phyloP scores from a whole-genome alignment of 139 green algal genomes.

The Haematococcus lacustris region DNA sequence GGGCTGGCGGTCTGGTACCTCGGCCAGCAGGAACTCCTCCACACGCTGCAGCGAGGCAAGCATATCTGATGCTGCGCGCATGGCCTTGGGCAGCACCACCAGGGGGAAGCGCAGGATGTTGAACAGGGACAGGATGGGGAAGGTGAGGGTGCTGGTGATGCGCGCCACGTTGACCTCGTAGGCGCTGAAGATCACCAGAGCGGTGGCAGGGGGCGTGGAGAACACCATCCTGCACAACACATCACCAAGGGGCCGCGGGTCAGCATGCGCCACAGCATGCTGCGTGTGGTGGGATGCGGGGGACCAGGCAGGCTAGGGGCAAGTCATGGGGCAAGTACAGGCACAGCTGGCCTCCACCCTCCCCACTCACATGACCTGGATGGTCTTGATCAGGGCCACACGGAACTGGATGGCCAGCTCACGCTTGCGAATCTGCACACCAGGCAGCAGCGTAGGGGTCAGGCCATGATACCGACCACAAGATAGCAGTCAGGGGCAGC shows the following conservation, averaged over 20 bases:
- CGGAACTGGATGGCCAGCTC: background rate
- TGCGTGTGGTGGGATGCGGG: no score
- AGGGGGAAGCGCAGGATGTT: conserved; percentile 74
- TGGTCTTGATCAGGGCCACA: conserved; percentile 1
- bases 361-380: no score
- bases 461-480: no score
- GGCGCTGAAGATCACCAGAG: background rate
- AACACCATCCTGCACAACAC: conserved; percentile 10
- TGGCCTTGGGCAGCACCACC: conserved; percentile 64
- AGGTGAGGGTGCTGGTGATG: conserved; percentile 3
- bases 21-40: conserved; percentile 42
- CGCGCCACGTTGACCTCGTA: conserved; percentile 1
- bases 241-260: no score
- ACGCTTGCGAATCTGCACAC: no score
- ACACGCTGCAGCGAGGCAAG: conserved; percentile 21
- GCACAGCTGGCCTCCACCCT: no score
- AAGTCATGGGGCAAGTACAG: no score
- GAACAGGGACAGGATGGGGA: conserved; percentile 56
- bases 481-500: no score
- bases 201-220: conserved; percentile 2
- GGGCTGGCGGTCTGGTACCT: conserved; percentile 25
- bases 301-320: no score
- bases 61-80: conserved; percentile 22
- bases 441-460: no score
- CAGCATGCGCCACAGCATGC: no score